Conservation (phyloP, 208 protist genomes). For the Plasmodiophora brassicae region DNA sequence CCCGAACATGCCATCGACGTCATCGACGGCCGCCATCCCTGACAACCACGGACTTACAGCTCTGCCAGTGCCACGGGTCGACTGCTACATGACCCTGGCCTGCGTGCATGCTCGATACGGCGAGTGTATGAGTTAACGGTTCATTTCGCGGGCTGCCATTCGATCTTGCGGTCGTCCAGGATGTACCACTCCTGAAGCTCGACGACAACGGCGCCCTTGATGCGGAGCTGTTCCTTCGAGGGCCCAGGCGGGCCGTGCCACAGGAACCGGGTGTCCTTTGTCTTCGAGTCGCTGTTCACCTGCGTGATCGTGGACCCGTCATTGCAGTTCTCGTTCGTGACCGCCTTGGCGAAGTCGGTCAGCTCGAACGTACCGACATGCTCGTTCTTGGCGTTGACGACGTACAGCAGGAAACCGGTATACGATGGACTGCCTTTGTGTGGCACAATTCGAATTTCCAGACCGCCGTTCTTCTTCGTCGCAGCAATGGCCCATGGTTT, state of each 20-base stretch:
- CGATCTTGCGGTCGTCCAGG: no score
- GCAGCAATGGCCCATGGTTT: neutral
- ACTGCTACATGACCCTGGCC: no score
- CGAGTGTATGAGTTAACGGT: no score
- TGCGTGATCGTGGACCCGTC: conserved; percentile 16
- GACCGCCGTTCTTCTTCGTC: neutral
- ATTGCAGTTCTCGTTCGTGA: neutral
- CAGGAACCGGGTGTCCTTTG: neutral
- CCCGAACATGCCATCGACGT: neutral
- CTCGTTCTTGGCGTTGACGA: neutral
- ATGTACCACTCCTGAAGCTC: neutral
- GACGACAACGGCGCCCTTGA: neutral
- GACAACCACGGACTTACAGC: no score
- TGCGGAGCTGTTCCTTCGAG: neutral
- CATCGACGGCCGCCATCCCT: no score
- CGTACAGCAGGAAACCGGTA: neutral
- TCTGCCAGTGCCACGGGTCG: no score
- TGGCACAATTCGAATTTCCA: neutral
- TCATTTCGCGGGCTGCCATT: no score
- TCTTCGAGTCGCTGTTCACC: neutral
- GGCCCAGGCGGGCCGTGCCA: neutral
- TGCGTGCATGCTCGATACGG: no score
- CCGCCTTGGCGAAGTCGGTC: neutral
- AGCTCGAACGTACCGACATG: neutral
- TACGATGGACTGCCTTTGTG: no score